Conservation (phyloP, 2,329 filamentous ascomycete genomes). For the Zasmidium citrigriseum region DNA sequence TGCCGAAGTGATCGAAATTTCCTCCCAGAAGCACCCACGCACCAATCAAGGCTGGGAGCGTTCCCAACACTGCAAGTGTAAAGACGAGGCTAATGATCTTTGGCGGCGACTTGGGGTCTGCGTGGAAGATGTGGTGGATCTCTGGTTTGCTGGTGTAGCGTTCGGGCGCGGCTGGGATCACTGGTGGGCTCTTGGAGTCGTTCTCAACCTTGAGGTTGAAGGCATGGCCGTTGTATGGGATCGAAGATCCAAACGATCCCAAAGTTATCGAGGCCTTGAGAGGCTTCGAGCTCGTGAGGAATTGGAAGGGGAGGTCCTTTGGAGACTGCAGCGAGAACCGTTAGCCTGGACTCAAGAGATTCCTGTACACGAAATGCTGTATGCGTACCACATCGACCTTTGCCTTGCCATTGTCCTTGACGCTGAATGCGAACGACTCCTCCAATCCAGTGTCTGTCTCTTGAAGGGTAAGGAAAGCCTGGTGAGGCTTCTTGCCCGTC, state of each 20-base stretch:
- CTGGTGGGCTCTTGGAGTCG: conserved; percentile 62
- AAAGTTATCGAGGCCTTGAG: conserved; percentile 81
- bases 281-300: conserved; percentile 67
- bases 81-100: conserved; percentile 79
- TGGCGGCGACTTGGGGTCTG: conserved; percentile 77
- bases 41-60: conserved; percentile 72
- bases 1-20: conserved; percentile 75
- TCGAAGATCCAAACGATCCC: conserved; percentile 78
- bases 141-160: conserved; percentile 82
- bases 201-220: conserved; percentile 72
- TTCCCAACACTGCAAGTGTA: conserved; percentile 68
- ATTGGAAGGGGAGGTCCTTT: conserved; percentile 83
- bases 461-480: conserved; percentile 84
- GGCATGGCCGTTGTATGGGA: conserved; percentile 65
- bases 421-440: conserved; percentile 77
- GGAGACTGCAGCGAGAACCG: conserved; percentile 61
- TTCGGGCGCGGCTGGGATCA: conserved; percentile 66
- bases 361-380: not conserved
- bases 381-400: conserved; percentile 76
- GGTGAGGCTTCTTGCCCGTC: conserved; percentile 82
- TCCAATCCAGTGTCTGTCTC: conserved; percentile 77
- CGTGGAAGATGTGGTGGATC: conserved; percentile 88
- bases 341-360: conserved; percentile 6
- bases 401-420: conserved; percentile 87
- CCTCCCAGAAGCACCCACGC: conserved; percentile 78